phyloP scores from a whole-genome alignment of 441 rosid species.

The Corymbia citriodora region DNA sequence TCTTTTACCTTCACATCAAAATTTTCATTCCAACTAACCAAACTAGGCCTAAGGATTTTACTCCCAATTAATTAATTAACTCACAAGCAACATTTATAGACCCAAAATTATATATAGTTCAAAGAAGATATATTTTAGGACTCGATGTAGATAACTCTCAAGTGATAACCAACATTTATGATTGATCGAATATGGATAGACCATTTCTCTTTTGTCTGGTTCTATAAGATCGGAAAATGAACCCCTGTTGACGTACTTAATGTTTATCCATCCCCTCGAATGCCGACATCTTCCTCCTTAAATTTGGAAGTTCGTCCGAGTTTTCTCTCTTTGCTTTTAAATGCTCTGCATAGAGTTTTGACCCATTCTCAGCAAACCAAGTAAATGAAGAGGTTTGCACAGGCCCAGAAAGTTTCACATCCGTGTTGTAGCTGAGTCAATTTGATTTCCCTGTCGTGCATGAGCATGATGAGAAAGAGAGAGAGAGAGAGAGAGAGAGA shows the following conservation, averaged over 20 bases:
- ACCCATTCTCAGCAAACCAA: background rate
- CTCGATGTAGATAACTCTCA: background rate
- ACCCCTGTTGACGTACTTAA: background rate
- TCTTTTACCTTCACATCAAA: background rate
- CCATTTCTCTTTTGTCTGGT: background rate
- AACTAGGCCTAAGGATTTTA: background rate
- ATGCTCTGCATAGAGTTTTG: background rate
- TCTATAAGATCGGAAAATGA: background rate
- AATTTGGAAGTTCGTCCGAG: background rate
- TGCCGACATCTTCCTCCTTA: background rate
- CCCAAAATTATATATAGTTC: background rate
- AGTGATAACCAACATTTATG: background rate
- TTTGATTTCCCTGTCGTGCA: background rate
- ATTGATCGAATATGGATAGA: background rate
- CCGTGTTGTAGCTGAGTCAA: background rate
- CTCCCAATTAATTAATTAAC: background rate
- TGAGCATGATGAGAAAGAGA: slow-evolving; percentile 1
- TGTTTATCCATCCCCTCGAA: background rate
- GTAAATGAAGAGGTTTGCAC: background rate
- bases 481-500: background rate
- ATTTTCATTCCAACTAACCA: background rate
- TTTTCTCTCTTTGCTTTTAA: background rate
- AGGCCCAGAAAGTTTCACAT: background rate
- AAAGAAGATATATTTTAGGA: background rate
- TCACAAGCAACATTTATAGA: background rate